Conservation (phyloP, 2,329 filamentous ascomycete genomes). For the Alternaria sp. region DNA sequence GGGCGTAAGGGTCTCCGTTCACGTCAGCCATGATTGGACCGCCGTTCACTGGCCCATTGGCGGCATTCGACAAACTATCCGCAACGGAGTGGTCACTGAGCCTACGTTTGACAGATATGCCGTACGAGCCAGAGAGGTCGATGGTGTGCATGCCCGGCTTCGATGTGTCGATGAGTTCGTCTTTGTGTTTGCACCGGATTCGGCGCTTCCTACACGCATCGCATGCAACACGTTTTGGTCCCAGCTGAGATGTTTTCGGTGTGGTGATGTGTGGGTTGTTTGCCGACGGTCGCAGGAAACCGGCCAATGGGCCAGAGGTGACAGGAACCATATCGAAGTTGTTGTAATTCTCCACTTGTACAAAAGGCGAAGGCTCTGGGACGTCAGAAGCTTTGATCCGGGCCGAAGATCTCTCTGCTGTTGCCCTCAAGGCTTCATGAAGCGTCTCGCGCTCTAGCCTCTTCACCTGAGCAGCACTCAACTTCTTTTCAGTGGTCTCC, state of each 20-base stretch:
- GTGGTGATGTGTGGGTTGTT: conserved; percentile 55
- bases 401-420: conserved; percentile 53
- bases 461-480: conserved; percentile 63
- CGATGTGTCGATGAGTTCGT: conserved; percentile 55
- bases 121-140: conserved; percentile 44
- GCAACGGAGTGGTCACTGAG: conserved; percentile 44
- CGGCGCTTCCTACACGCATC: conserved; percentile 69
- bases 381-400: conserved; percentile 46
- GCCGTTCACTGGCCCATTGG: conserved; percentile 37
- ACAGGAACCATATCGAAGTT: conserved; percentile 25
- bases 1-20: conserved; percentile 53
- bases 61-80: conserved; percentile 28
- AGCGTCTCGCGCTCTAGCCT: conserved; percentile 64
- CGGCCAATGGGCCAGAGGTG: conserved; percentile 39
- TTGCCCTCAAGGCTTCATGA: conserved; percentile 55
- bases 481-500: conserved; percentile 59
- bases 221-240: conserved; percentile 68
- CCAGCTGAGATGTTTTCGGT: conserved; percentile 66
- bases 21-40: conserved; percentile 47
- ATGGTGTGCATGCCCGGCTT: conserved; percentile 46
- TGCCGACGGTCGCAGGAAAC: conserved; percentile 50
- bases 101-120: conserved; percentile 46
- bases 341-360: conserved; percentile 22
- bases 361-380: conserved; percentile 27
- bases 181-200: conserved; percentile 71